phyloP scores from a whole-genome alignment of 306 rosid species.

The Parietaria judaica region DNA sequence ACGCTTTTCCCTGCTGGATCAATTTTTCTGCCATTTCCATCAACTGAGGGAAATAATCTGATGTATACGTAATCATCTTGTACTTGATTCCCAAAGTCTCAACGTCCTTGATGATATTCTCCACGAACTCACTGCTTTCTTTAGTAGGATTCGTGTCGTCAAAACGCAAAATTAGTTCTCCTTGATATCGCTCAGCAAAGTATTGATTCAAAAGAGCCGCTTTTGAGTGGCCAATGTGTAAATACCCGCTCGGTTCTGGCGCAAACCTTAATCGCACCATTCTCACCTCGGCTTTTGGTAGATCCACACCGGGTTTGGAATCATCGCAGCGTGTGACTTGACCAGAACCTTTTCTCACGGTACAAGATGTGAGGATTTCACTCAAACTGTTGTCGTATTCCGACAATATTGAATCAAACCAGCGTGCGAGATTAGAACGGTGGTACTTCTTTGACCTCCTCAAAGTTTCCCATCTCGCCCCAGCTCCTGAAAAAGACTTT shows the following conservation, averaged over 20 bases:
- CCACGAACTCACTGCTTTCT: constrained; percentile 94
- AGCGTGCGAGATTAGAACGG: constrained; percentile 49
- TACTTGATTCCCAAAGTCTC: constrained; percentile 72
- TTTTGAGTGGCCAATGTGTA: constrained; percentile 96
- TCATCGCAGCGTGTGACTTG: constrained; percentile 33
- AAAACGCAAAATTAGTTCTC: constrained; percentile 65
- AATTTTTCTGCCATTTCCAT: constrained; percentile 78
- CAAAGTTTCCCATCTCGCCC: constrained; percentile 89
- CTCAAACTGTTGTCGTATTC: constrained; percentile 46
- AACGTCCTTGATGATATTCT: constrained; percentile 68
- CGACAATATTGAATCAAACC: constrained; percentile 61
- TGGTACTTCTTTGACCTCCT: constrained; percentile 78
- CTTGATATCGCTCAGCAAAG: constrained; percentile 74
- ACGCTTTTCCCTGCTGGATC: constrained; percentile 80
- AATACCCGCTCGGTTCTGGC: constrained; percentile 95
- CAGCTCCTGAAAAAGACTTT: constrained; percentile 43
- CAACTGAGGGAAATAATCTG: constrained; percentile 81
- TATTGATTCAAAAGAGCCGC: constrained; percentile 86
- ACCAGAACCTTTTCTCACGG: constrained; percentile 50
- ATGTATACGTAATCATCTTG: constrained; percentile 64
- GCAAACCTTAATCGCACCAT: constrained; percentile 83
- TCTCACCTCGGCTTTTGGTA: constrained; percentile 86
- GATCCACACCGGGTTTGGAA: constrained; percentile 60
- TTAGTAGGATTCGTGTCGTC: constrained; percentile 98
- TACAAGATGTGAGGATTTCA: constrained; percentile 43